Evolutionary conservation across 371 early-diverging fungal species (phyloP), one percentile per base, ranked within the genome.

Genomic region (Lichtheimia corymbifera): DNA sequence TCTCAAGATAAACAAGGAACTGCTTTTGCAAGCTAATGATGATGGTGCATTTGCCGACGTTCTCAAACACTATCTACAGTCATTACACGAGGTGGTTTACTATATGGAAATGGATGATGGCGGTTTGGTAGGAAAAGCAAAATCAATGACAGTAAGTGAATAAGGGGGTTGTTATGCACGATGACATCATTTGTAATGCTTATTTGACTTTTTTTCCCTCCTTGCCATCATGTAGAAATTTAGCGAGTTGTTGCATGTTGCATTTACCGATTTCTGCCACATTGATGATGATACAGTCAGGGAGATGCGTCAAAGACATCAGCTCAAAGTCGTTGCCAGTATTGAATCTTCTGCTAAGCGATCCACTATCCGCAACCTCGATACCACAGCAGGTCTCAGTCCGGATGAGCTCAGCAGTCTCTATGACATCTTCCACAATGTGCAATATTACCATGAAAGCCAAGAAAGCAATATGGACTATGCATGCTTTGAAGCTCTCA

Each of bases 281-380:
- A 86, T 98, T 9, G 93, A 91, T 3, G 84, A 89, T 35, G 89
- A 88, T 7, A 76, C 82, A 64, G 83, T 98, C 12, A 78, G 79
- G 1, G 95, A 95, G 45, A 74, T 95, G 49, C 87, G 98, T 20
- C 88, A 88, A 55, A 85, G 87, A 17, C 89, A 91, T 62, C 95
- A 96, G 70, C 85, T 97, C 51, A 93, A 93, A 68, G 94, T 97
- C 1, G 92, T 95, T 25, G 97, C 97, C 53, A 90, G 93, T 24
- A 89, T 98, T 55, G 95, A 96, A 68, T 87, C 88, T 20, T 97
- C 92, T 67, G 89, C 97, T 0, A 97, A 96, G 61, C 91, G 95
- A 58, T 89, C 91, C 3, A 82, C 88, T 5, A 80, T 97, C 43
- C 87, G 97, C 7, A 91, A 92, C 65, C 67, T 98, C 30, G 76